Evolutionary conservation across 2,329 filamentous ascomycete species (phyloP), one percentile per base, ranked within the genome.

Genomic region (Ceratocystis lukuohia): DNA sequence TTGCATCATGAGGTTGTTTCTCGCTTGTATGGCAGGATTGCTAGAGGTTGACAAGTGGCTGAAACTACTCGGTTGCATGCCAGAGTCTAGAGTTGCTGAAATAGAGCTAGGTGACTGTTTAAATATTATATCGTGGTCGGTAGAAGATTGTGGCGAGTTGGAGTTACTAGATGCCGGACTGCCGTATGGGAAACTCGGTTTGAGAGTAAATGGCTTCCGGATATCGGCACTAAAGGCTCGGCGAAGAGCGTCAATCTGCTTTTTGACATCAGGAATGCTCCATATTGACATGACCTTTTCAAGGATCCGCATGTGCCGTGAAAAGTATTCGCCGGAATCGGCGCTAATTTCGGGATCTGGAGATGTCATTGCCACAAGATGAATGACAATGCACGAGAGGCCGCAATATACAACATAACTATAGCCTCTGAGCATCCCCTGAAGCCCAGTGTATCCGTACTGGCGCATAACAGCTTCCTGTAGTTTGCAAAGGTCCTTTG

Each of bases 401-500:
- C 96, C 85, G 66, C 87, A 86, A 73, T 97, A 97, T n/a, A 97
- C 91, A 5, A 90, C 91, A 72, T 96, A 97, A 75, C 92, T 96
- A 74, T 96, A 91, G 48, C 93, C 93, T 70, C 93, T 84, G 72
- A 93, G 88, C 93, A 96, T 96, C 76, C 88, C 95, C 71, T 94
- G 81, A 17, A 97, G 79, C 0, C 92, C 93, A 17, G 83, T 83
- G 68, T 96, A 78, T 2, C 91, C 90, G 74, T 87, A 96, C 0
- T 84, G 82, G 65, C 87, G 82, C 67, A 96, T 73, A 45, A 96
- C 84, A 1, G 87, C 87, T 76, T 97, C 93, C 73, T 96, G 91
- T 5, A 96, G 76, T 68, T 89, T 86, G 75, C 92, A 96, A 63
- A 97, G 81, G 50, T 83, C 84, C 75, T 94, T 95, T 48, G 93